These are phyloP conservation scores for Oryza glaberrima DNA, from an alignment of 176 grass and related monocot species.

Conservation along the genomic window DNA sequence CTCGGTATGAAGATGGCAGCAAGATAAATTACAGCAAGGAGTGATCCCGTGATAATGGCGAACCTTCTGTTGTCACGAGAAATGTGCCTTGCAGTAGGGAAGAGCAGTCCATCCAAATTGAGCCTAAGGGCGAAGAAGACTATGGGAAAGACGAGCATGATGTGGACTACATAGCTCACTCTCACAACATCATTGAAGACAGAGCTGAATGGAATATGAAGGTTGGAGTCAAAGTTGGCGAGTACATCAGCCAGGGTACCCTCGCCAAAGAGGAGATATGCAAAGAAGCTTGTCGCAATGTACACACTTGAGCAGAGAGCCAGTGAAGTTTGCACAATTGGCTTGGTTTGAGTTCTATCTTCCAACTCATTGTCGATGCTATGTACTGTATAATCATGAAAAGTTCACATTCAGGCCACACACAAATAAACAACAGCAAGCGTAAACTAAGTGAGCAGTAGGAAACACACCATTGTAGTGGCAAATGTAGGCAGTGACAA, in stretches of 20 bases:
- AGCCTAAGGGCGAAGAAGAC: constrained; percentile 83
- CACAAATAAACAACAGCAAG: constrained; percentile 7
- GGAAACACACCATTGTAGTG: constrained; percentile 70
- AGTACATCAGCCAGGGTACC: constrained; percentile 78
- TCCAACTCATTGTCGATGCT: constrained; percentile 80
- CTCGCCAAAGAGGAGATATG: constrained; percentile 88
- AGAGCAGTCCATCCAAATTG: constrained; percentile 85
- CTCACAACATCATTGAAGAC: constrained; percentile 76
- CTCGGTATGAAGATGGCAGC: constrained; percentile 78
- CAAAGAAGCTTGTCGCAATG: constrained; percentile 79
- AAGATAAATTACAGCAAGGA: constrained; percentile 69
- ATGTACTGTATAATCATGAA: constrained; percentile 57
- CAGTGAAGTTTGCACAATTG: constrained; percentile 79
- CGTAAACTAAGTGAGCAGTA: neutral
- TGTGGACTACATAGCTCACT: constrained; percentile 84
- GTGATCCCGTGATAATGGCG: constrained; percentile 50
- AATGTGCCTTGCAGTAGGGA: constrained; percentile 64
- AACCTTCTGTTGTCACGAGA: constrained; percentile 64
- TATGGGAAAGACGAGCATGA: constrained; percentile 95
- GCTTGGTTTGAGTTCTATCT: constrained; percentile 59
- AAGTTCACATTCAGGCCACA: constrained; percentile 21
- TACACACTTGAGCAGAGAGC: constrained; percentile 79
- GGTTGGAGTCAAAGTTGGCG: constrained; percentile 78
- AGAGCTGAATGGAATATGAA: constrained; percentile 69
- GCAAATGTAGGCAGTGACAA: constrained; percentile 88